phyloP scores from a whole-genome alignment of 768 basidiomycete genomes.

The Austroboletus eburneus region DNA sequence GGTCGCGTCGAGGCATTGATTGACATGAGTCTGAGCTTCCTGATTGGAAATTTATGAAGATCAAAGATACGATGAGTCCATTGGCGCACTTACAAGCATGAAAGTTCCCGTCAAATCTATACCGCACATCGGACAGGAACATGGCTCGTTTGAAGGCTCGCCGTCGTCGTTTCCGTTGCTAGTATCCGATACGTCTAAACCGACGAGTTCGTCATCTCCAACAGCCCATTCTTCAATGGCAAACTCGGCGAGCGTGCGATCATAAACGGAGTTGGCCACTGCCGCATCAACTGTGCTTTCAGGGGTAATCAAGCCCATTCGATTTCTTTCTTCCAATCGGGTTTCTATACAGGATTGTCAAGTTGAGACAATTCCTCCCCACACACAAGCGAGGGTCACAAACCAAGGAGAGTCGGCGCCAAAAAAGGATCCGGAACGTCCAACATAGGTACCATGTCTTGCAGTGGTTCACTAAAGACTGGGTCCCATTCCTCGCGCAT shows the following conservation, averaged over 20 bases:
- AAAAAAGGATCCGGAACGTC: conserved; percentile 17
- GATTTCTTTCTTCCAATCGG: background rate
- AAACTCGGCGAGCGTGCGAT: conserved; percentile 11
- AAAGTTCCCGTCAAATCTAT: conserved; percentile 6
- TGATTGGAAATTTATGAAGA: conserved; percentile 20
- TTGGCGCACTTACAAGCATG: conserved; percentile 22
- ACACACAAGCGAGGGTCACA: conserved; percentile 7
- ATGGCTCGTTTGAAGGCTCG: conserved; percentile 13
- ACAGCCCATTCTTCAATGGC: conserved; percentile 58
- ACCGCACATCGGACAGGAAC: conserved; percentile 27
- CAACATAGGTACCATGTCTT: conserved; percentile 11
- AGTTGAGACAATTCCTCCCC: background rate
- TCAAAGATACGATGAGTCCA: conserved; percentile 5
- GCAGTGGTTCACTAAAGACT: background rate
- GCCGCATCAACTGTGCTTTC: background rate
- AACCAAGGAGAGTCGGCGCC: conserved; percentile 4
- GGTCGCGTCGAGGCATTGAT: conserved; percentile 47
- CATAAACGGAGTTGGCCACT: background rate
- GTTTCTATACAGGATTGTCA: conserved; percentile 4
- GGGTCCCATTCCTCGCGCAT: background rate
- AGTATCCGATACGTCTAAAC: conserved; percentile 29
- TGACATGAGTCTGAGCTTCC: conserved; percentile 54
- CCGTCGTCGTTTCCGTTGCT: conserved; percentile 18
- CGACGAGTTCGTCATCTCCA: conserved; percentile 65
- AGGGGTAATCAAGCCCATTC: background rate